Conservation (phyloP, 768 basidiomycete species). For the Suillus discolor region DNA sequence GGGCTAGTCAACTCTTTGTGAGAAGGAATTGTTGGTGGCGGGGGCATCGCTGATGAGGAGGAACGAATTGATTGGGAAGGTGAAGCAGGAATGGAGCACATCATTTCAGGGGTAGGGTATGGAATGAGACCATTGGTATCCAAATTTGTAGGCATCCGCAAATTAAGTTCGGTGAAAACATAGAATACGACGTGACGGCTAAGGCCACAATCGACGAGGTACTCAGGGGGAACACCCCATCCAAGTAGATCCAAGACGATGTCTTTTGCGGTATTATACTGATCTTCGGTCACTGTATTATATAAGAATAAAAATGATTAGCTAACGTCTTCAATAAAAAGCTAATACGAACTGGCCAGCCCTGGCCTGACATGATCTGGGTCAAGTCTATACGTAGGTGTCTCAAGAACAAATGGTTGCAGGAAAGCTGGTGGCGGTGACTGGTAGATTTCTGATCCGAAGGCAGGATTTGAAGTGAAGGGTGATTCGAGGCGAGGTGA, state of each 20-base stretch:
- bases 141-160: constrained; percentile 68
- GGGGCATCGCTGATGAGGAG: constrained; percentile 33
- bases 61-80: constrained; percentile 31
- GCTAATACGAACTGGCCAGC: constrained; percentile 53
- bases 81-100: constrained; percentile 33
- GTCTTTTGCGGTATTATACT: constrained; percentile 75
- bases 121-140: constrained; percentile 61
- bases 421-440: constrained; percentile 18
- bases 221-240: constrained; percentile 79
- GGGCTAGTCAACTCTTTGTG: constrained; percentile 15
- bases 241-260: constrained; percentile 80
- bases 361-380: constrained; percentile 65
- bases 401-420: constrained; percentile 37
- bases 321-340: constrained; percentile 13
- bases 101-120: constrained; percentile 48
- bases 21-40: constrained; percentile 33
- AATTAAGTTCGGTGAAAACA: constrained; percentile 76
- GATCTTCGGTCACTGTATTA: constrained; percentile 63
- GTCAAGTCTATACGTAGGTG: constrained; percentile 41
- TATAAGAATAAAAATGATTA: constrained; percentile 14
- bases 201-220: constrained; percentile 69
- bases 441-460: constrained; percentile 23
- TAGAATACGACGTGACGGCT: constrained; percentile 75
- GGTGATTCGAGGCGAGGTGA: constrained; percentile 17
- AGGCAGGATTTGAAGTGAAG: constrained; percentile 15